phyloP scores from a whole-genome alignment of 2,329 filamentous ascomycete species.

The Ceratocystiopsis minuta region DNA sequence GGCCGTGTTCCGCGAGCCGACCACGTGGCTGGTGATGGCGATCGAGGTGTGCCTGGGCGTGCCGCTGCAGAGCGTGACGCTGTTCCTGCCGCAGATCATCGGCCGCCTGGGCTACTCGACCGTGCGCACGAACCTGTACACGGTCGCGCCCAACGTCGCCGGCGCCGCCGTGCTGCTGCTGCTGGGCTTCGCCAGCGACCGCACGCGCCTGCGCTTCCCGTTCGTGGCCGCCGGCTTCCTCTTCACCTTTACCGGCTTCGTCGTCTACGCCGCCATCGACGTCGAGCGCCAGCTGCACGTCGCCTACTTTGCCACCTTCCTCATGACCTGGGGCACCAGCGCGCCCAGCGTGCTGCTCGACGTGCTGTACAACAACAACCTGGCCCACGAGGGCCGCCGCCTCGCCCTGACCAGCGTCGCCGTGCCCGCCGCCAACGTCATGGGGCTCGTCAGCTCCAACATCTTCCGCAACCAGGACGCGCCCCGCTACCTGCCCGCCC shows the following conservation, averaged over 20 bases:
- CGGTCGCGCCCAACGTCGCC: slow-evolving; percentile 60
- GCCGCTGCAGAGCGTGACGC: slow-evolving; percentile 32
- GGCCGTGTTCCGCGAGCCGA: slow-evolving; percentile 31
- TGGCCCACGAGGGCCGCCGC: slow-evolving; percentile 57
- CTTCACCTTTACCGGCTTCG: slow-evolving; percentile 59
- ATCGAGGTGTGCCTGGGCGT: slow-evolving; percentile 43
- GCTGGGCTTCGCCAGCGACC: slow-evolving; percentile 54
- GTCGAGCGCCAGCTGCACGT: slow-evolving; percentile 42
- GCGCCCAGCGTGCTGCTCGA: slow-evolving; percentile 54
- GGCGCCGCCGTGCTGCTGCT: slow-evolving; percentile 57
- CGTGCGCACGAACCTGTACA: slow-evolving; percentile 58
- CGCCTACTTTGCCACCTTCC: slow-evolving; percentile 60
- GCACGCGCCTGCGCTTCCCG: slow-evolving; percentile 46
- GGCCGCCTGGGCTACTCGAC: slow-evolving; percentile 12
- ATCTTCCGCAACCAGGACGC: slow-evolving; percentile 46
- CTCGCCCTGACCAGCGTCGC: slow-evolving; percentile 53
- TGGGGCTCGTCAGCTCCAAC: slow-evolving; percentile 53
- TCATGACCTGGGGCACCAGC: slow-evolving; percentile 68
- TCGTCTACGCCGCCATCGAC: slow-evolving; percentile 52
- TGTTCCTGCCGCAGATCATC: slow-evolving; percentile 11
- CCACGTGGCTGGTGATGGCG: slow-evolving; percentile 29
- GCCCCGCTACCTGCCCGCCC: slow-evolving; percentile 47
- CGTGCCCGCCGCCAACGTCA: slow-evolving; percentile 58
- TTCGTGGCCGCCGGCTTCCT: slow-evolving; percentile 59
- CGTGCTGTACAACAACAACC: slow-evolving; percentile 59